Base-by-base conservation (phyloP, 768 basidiomycete genomes). In the Paxillus involutus region DNA sequence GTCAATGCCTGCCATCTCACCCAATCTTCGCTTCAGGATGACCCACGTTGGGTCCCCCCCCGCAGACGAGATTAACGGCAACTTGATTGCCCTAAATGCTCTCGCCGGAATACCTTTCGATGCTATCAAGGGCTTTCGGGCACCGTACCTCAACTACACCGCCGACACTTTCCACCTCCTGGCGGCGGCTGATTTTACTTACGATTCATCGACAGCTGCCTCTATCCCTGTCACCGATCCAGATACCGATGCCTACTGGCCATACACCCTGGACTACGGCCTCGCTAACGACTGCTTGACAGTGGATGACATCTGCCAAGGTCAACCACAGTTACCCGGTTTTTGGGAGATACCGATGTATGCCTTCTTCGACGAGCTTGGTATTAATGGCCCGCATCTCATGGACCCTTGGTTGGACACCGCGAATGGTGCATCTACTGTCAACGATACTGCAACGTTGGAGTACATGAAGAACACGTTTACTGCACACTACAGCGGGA, bases 331-430 rank as follows among this genome's bases (percentile, higher is more conserved):
- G 58, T 72, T 91, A 2, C 86, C 88, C 19, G 89, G 90, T 5
- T 79, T 92, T 63, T 92, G 90, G 90, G 88, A 91, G 70, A 77
- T 90, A 49, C 90, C 90, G 1, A 90, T 91, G 89, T 89, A 89
- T 66, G 84, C 84, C 0, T 80, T 83, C 68, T 90, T 91, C 58
- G 88, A 89, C 65, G 54, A 78, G 10, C 67, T 71, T 11, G 86
- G 86, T 5, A 73, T 68, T 9, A 70, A 57, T 7, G 86, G 86
- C 0, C 69, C 75, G 14, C 88, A 91, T 73, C 72, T 91, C 59
- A 91, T 91, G 89, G 90, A 91, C 63, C 88, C 89, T 44, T 91
- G 88, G 87, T 73, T 91, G 81, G 85, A 88, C 58, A 45, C 62
- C 44, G 79, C 85, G 0, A 83, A 85, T 58, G 85, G 84, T 24